Evolutionary conservation across 306 rosid genomes (phyloP).

Genomic region (Fragaria ananassa): DNA sequence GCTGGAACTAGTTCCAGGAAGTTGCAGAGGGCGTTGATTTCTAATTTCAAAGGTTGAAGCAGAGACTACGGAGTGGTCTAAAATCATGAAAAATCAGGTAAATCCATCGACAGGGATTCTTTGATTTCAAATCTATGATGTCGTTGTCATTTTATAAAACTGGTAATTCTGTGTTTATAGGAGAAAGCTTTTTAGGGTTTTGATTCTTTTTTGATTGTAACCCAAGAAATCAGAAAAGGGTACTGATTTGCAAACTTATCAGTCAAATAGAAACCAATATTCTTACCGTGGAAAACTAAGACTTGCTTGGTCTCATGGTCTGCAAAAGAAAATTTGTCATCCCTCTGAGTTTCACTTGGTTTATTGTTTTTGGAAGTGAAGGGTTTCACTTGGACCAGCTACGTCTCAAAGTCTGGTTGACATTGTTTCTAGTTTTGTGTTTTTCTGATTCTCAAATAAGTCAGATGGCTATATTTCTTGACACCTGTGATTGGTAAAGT

Average conservation of each 20-base stretch:
- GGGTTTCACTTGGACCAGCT: constrained; percentile 26
- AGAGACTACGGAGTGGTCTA: neutral
- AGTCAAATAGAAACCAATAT: constrained; percentile 8
- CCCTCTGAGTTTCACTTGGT: neutral
- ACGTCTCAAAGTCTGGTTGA: constrained; percentile 13
- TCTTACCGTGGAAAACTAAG: neutral
- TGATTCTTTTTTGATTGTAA: neutral
- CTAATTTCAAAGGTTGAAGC: neutral
- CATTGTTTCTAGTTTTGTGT: neutral
- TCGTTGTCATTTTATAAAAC: neutral
- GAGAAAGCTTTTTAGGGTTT: neutral
- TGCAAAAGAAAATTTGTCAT: neutral
- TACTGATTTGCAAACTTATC: neutral
- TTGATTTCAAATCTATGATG: neutral
- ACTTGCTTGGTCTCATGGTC: neutral
- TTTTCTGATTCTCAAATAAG: neutral
- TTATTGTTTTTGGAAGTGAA: neutral
- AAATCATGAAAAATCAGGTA: neutral
- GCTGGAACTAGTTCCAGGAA: neutral
- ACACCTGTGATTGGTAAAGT: neutral
- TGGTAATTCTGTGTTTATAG: neutral
- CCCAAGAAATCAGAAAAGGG: neutral
- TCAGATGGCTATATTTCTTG: neutral
- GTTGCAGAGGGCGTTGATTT: neutral
- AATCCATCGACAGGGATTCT: neutral